Conservation (phyloP, 2,329 filamentous ascomycete genomes). For the Ophiostoma australiae region DNA sequence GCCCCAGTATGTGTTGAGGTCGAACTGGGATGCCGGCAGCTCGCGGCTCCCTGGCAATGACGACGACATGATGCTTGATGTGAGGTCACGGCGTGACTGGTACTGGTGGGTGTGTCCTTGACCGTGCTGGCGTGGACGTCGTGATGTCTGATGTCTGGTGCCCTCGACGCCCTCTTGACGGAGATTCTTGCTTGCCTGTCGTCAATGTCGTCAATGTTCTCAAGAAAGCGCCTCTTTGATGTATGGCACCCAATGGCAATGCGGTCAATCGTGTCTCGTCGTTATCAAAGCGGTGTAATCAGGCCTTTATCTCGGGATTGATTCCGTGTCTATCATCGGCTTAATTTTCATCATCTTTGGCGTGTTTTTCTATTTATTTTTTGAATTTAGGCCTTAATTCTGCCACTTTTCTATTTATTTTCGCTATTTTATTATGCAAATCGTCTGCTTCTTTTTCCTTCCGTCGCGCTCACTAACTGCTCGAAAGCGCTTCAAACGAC, state of each 20-base stretch:
- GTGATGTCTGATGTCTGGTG: neutral
- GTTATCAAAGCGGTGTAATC: constrained; percentile 6
- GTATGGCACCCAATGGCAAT: neutral
- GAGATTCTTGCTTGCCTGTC: neutral
- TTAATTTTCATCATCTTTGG: constrained; percentile 2
- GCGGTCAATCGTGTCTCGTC: neutral
- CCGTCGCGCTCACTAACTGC: neutral
- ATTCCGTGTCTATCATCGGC: constrained; percentile 2
- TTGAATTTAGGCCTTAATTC: neutral
- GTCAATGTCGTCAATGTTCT: neutral
- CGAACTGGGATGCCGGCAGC: constrained; percentile 85
- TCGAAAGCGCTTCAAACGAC: neutral
- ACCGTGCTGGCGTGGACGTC: neutral
- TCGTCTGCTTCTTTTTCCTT: neutral
- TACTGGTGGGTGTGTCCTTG: neutral
- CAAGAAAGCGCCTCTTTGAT: neutral
- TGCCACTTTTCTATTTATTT: neutral
- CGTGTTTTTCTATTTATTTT: neutral
- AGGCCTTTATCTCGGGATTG: constrained; percentile 5
- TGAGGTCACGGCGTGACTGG: neutral
- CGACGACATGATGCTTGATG: constrained; percentile 51
- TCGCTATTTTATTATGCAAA: neutral
- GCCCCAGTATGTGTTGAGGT: constrained; percentile 90
- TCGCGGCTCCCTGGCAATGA: constrained; percentile 67
- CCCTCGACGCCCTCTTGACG: neutral